phyloP scores from a whole-genome alignment of 306 rosid species.

The Lagenaria siceraria region DNA sequence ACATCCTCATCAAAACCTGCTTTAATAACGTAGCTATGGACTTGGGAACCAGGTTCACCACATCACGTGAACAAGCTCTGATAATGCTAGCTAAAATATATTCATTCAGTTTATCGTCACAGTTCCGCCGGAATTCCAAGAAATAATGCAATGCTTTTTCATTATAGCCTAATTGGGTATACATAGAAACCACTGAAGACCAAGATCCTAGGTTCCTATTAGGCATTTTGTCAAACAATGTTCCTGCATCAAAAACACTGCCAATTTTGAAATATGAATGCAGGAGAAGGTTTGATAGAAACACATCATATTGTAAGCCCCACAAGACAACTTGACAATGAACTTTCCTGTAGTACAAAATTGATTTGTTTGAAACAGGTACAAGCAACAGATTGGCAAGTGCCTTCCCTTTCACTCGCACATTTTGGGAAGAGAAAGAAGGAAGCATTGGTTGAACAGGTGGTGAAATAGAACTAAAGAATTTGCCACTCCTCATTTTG shows the following conservation, averaged over 20 bases:
- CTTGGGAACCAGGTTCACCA: conserved; percentile 36
- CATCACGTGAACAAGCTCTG: conserved; percentile 55
- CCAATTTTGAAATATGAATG: conserved; percentile 21
- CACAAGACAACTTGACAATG: conserved; percentile 48
- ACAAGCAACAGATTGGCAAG: conserved; percentile 40
- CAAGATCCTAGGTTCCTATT: conserved; percentile 52
- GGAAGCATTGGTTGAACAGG: conserved; percentile 17
- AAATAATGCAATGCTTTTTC: conserved; percentile 46
- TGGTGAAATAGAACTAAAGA: conserved; percentile 17
- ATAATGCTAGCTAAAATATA: conserved; percentile 59
- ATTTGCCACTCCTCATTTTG: background rate
- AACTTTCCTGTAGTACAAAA: conserved; percentile 19
- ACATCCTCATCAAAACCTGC: conserved; percentile 52
- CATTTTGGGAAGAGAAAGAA: conserved; percentile 14
- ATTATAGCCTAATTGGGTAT: conserved; percentile 31
- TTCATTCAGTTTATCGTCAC: conserved; percentile 39
- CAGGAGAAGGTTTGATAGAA: conserved; percentile 52
- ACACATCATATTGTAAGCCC: conserved; percentile 49
- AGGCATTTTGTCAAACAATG: conserved; percentile 58
- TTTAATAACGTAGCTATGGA: conserved; percentile 50
- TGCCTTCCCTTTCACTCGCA: conserved; percentile 27
- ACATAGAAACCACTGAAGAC: conserved; percentile 78
- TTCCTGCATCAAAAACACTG: conserved; percentile 32
- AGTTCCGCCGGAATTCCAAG: conserved; percentile 30
- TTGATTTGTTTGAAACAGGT: conserved; percentile 16